A percentile compares a stretch with the other conserved stretches of the same genome.
phyloP scores from a whole-genome alignment of 768 basidiomycete species.

The Lentinula sp. region DNA sequence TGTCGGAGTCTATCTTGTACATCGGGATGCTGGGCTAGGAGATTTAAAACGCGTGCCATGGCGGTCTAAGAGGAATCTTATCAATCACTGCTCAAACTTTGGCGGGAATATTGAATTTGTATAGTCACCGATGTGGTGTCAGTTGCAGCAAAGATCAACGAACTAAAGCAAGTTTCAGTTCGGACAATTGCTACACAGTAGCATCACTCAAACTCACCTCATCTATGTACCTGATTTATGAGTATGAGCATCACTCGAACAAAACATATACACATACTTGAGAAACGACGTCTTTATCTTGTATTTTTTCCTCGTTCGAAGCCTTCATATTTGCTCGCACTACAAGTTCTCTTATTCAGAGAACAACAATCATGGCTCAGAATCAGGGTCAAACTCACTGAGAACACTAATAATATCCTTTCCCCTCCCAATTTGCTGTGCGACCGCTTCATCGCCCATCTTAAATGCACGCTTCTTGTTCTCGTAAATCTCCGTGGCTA shows the following conservation, averaged over 20 bases:
- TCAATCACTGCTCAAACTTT: too few relatives aligned
- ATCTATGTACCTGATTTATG: neutral
- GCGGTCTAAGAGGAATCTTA: slow-evolving; percentile 12
- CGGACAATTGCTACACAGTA: neutral
- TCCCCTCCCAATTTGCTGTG: slow-evolving; percentile 22
- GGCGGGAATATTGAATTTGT: neutral
- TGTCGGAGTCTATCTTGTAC: slow-evolving; percentile 29
- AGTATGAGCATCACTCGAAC: neutral
- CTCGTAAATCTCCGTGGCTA: slow-evolving; percentile 18
- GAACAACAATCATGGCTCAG: neutral
- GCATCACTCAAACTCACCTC: neutral
- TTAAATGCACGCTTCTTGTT: slow-evolving; percentile 22
- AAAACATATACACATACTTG: slow-evolving; percentile 18
- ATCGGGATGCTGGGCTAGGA: slow-evolving; percentile 27
- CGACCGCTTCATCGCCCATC: slow-evolving; percentile 18
- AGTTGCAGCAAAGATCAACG: slow-evolving; percentile 32
- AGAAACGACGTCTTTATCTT: slow-evolving; percentile 26
- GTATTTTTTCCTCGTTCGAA: slow-evolving; percentile 20
- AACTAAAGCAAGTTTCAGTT: slow-evolving; percentile 14
- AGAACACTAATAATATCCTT: slow-evolving; percentile 31
- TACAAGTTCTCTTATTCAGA: slow-evolving; percentile 6
- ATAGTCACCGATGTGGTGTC: slow-evolving; percentile 30
- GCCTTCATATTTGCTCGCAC: slow-evolving; percentile 30
- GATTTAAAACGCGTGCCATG: slow-evolving; percentile 23
- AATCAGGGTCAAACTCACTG: slow-evolving; percentile 11